A percentile compares a stretch with the other conserved stretches of the same genome.
Conservation (phyloP, 495 filamentous ascomycete genomes). For the Geoglossum glabrum region DNA sequence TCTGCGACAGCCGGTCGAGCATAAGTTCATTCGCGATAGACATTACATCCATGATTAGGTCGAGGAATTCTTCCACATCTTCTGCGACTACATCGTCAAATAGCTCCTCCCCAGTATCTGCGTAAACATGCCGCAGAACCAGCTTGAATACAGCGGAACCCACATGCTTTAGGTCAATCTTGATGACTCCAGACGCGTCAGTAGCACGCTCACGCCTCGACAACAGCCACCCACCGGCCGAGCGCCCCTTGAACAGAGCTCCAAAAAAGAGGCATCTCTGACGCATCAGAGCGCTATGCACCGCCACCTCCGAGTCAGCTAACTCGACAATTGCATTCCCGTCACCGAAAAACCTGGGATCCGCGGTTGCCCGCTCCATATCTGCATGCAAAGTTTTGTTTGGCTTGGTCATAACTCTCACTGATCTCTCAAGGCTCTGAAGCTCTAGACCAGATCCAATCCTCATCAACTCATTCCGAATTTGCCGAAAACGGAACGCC, state of each 20-base stretch:
- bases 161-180: slow-evolving; percentile 71
- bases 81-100: slow-evolving; percentile 57
- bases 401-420: slow-evolving; percentile 48
- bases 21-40: slow-evolving; percentile 82
- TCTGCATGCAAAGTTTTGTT: slow-evolving; percentile 42
- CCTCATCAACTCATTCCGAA: slow-evolving; percentile 68
- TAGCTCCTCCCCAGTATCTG: slow-evolving; percentile 58
- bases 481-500: slow-evolving; percentile 49
- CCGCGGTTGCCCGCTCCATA: slow-evolving; percentile 41
- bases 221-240: slow-evolving; percentile 63
- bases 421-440: slow-evolving; percentile 47
- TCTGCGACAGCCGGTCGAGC: slow-evolving; percentile 74
- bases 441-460: slow-evolving; percentile 47
- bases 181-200: slow-evolving; percentile 26
- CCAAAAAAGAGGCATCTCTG: slow-evolving; percentile 84
- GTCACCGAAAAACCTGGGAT: slow-evolving; percentile 48
- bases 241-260: slow-evolving; percentile 68
- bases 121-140: slow-evolving; percentile 67
- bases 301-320: slow-evolving; percentile 39
- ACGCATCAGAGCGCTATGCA: slow-evolving; percentile 61
- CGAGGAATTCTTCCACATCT: slow-evolving; percentile 62
- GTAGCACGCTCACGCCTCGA: slow-evolving; percentile 34
- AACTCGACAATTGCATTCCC: slow-evolving; percentile 63
- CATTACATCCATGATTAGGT: slow-evolving; percentile 82
- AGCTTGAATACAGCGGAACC: slow-evolving; percentile 50